These are phyloP conservation scores for Saccharomyces hybrid DNA, from an alignment of 1,139 yeast genomes.

Conservation along the genomic window DNA sequence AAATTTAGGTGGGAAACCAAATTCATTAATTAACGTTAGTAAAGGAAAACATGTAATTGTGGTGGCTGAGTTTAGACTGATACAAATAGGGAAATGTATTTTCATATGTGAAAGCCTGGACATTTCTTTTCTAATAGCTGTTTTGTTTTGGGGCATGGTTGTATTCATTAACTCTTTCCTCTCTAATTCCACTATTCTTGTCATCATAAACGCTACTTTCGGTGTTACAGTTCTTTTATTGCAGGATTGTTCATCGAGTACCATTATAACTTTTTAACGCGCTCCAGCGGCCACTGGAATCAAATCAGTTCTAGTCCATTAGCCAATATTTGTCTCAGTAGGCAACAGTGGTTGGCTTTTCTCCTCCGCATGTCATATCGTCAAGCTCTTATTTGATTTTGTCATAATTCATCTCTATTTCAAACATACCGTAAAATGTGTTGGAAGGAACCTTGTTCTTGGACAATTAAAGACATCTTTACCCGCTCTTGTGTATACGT, in stretches of 20 bases:
- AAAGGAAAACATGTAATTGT: background rate
- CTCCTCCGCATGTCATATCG: background rate
- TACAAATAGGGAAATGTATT: too few relatives aligned
- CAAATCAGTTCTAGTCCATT: too few relatives aligned
- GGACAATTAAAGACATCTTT: slow-evolving; percentile 93
- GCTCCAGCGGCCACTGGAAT: too few relatives aligned
- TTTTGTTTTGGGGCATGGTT: too few relatives aligned
- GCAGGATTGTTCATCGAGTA: too few relatives aligned
- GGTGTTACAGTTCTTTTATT: too few relatives aligned
- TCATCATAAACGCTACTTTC: too few relatives aligned
- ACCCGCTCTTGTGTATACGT: slow-evolving; percentile 10
- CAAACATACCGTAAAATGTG: slow-evolving; percentile 97
- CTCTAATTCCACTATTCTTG: too few relatives aligned
- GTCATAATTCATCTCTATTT: background rate
- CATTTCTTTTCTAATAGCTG: background rate
- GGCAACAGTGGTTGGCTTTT: background rate
- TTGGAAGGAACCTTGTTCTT: slow-evolving; percentile 99
- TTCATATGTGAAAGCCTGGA: too few relatives aligned
- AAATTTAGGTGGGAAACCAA: slow-evolving; percentile 25
- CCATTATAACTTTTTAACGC: too few relatives aligned
- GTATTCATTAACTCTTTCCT: too few relatives aligned
- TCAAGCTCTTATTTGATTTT: background rate
- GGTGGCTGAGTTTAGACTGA: too few relatives aligned
- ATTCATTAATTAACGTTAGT: background rate
- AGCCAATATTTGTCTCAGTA: background rate